Evolutionary conservation across 306 rosid genomes (phyloP).

Genomic region (Potentilla sterilis): DNA sequence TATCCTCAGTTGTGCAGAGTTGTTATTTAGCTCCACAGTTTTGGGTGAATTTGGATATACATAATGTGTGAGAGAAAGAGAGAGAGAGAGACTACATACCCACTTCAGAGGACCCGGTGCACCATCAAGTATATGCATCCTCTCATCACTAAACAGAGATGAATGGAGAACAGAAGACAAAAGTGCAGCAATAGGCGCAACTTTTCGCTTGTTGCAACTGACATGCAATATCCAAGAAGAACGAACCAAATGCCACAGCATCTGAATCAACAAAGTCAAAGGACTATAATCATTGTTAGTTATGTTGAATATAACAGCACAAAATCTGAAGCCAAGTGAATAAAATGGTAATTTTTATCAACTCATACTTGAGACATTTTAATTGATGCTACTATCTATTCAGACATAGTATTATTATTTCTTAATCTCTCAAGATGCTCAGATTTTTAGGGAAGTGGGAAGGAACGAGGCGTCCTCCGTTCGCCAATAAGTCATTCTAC

Average conservation of each 20-base stretch:
- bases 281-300: conserved; percentile 14
- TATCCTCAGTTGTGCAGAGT: background rate
- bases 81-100: conserved; percentile 54
- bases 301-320: conserved; percentile 12
- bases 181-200: conserved; percentile 92
- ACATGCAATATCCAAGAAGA: conserved; percentile 90
- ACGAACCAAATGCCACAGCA: conserved; percentile 88
- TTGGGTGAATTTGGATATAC: background rate
- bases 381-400: background rate
- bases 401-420: no score
- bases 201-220: conserved; percentile 91
- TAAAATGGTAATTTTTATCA: background rate
- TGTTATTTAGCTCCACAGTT: background rate
- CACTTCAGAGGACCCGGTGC: conserved; percentile 89
- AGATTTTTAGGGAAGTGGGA: background rate
- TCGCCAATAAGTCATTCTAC: background rate
- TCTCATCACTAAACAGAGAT: conserved; percentile 66
- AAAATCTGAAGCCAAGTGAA: background rate
- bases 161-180: conserved; percentile 89
- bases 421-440: background rate
- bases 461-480: background rate
- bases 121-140: conserved; percentile 62
- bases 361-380: background rate
- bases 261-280: conserved; percentile 47
- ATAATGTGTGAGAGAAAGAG: background rate